Conservation (phyloP, 257 asterid genomes). For the Datura wrightii region DNA sequence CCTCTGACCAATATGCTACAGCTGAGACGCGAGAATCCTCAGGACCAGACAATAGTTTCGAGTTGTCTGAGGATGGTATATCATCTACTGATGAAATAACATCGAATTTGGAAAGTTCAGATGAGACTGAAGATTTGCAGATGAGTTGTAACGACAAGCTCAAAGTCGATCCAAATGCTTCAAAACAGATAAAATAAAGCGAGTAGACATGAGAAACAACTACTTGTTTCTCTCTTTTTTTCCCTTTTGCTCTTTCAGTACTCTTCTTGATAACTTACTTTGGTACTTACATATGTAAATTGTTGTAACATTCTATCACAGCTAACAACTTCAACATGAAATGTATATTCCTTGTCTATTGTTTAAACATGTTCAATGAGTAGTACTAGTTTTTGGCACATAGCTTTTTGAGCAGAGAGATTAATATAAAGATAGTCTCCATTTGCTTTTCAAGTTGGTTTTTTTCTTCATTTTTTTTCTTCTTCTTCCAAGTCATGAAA, state of each 20-base stretch:
- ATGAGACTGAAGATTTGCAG: conserved; percentile 37
- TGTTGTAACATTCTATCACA: neutral
- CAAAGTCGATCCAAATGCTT: conserved; percentile 18
- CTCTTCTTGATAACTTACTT: neutral
- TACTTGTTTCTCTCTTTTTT: neutral
- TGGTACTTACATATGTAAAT: neutral
- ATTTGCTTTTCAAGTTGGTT: neutral
- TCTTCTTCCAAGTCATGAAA: neutral
- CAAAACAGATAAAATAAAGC: neutral
- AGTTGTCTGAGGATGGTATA: conserved; percentile 44
- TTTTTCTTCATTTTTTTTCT: neutral
- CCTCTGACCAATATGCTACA: conserved; percentile 39
- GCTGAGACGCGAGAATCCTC: conserved; percentile 38
- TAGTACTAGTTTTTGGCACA: neutral
- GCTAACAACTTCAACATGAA: neutral
- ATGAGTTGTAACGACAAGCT: conserved; percentile 30
- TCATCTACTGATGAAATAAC: conserved; percentile 37
- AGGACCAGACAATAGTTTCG: conserved; percentile 41
- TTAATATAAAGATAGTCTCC: neutral
- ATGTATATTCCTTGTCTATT: neutral
- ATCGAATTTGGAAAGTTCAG: conserved; percentile 34
- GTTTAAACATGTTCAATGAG: neutral
- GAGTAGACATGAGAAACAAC: neutral
- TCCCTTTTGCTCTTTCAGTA: neutral
- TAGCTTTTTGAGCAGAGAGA: neutral